Evolutionary conservation across 2,329 filamentous ascomycete genomes (phyloP).

Genomic region (Xylariales sp.): DNA sequence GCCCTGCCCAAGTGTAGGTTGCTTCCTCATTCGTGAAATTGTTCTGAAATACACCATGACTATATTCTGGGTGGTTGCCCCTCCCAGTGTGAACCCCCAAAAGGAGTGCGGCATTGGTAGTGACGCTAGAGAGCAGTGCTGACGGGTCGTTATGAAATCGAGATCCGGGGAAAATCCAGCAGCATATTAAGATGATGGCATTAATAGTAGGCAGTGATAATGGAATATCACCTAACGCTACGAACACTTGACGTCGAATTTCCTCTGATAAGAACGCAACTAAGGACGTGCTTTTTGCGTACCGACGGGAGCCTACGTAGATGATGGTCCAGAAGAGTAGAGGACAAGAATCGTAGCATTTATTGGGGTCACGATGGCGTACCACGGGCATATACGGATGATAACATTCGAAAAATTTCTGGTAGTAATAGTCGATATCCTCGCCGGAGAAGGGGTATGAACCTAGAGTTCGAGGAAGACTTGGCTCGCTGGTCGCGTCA

Average conservation of each 20-base stretch:
- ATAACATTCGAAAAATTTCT: constrained; percentile 65
- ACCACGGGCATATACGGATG: constrained; percentile 66
- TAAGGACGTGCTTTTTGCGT: constrained; percentile 56
- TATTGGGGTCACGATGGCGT: constrained; percentile 61
- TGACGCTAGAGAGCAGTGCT: constrained; percentile 59
- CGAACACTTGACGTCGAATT: constrained; percentile 60
- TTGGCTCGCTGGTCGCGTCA: constrained; percentile 42
- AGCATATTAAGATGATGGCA: constrained; percentile 62
- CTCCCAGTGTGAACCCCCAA: constrained; percentile 65
- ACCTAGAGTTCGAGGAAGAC: constrained; percentile 58
- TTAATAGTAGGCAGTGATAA: constrained; percentile 62
- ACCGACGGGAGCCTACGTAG: constrained; percentile 62
- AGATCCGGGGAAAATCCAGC: constrained; percentile 64
- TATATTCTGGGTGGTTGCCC: constrained; percentile 62
- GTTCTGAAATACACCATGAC: constrained; percentile 57
- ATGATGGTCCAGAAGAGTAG: constrained; percentile 68
- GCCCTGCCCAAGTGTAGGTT: constrained; percentile 64
- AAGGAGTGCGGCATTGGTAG: constrained; percentile 60
- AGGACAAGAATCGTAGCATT: constrained; percentile 60
- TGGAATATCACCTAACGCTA: constrained; percentile 56
- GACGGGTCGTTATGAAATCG: constrained; percentile 65
- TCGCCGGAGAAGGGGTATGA: constrained; percentile 62
- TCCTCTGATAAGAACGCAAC: constrained; percentile 60
- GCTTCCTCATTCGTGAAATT: constrained; percentile 64
- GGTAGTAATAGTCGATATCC: constrained; percentile 67